Conservation (phyloP, 2,329 filamentous ascomycete species). For the Bipolaris cookei region DNA sequence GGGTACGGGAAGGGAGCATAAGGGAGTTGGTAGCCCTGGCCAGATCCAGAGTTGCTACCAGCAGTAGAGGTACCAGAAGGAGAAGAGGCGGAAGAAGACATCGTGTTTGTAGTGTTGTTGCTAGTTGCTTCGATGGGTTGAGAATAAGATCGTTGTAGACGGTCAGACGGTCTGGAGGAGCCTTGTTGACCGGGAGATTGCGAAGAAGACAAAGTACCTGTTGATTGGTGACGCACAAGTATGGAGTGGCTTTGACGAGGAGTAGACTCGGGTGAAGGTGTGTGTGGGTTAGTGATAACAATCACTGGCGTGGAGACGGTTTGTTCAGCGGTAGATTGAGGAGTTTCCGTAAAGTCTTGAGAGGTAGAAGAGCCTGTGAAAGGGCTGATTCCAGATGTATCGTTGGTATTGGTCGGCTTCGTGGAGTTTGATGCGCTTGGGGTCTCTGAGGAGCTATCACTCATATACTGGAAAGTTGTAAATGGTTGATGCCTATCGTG, state of each 20-base stretch:
- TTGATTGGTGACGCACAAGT: constrained; percentile 14
- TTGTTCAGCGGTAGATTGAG: constrained; percentile 33
- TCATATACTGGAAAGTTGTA: constrained; percentile 28
- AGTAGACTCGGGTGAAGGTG: constrained; percentile 11
- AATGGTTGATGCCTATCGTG: constrained; percentile 6
- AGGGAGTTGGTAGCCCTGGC: constrained; percentile 41
- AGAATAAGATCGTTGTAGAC: constrained; percentile 22
- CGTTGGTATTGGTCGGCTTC: constrained; percentile 16
- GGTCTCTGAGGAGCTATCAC: constrained; percentile 24
- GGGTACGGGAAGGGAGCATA: constrained; percentile 49
- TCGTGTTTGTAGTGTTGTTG: constrained; percentile 18
- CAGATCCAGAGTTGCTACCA: constrained; percentile 37
- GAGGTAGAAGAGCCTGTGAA: constrained; percentile 8
- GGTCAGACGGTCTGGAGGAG: constrained; percentile 24
- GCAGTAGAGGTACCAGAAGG: constrained; percentile 42
- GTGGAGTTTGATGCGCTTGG: constrained; percentile 35
- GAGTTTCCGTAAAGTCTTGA: constrained; percentile 24
- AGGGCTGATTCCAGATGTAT: constrained; percentile 18
- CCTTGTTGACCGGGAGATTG: constrained; percentile 19
- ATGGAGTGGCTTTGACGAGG: constrained; percentile 22
- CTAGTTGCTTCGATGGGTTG: constrained; percentile 16
- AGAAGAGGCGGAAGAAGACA: constrained; percentile 46
- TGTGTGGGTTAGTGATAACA: constrained; percentile 23
- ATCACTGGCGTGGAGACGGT: constrained; percentile 25
- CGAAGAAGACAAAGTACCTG: constrained; percentile 15